Evolutionary conservation across 257 asterid genomes (phyloP).

Genomic region (Agastache rugosa): DNA sequence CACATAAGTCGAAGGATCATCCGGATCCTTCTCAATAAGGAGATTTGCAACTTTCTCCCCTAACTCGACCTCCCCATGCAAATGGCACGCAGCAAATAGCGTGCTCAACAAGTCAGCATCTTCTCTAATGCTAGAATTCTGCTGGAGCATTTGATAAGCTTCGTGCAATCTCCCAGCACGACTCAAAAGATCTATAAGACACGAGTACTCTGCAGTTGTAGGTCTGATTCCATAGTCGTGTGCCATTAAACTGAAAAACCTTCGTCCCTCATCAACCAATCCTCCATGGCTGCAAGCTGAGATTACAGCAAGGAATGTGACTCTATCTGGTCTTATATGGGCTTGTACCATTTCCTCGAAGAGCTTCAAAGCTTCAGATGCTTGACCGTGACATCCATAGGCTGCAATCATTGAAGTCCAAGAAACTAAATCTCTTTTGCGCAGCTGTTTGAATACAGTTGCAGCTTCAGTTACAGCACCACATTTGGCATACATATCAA

Average conservation of each 20-base stretch:
- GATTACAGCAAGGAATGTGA: constrained; percentile 76
- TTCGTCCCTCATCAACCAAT: constrained; percentile 65
- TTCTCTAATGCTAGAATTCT: constrained; percentile 42
- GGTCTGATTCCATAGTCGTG: constrained; percentile 54
- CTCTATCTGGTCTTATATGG: constrained; percentile 64
- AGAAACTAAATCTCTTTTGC: constrained; percentile 66
- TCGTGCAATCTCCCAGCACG: constrained; percentile 74
- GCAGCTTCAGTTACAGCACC: constrained; percentile 76
- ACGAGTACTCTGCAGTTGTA: constrained; percentile 70
- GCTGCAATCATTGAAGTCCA: constrained; percentile 90
- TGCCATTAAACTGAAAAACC: constrained; percentile 58
- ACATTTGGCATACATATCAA: constrained; percentile 88
- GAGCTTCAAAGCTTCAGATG: constrained; percentile 59
- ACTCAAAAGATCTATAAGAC: constrained; percentile 71
- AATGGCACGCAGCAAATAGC: constrained; percentile 63
- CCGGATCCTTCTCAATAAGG: constrained; percentile 55
- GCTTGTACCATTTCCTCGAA: constrained; percentile 62
- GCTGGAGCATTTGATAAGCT: constrained; percentile 65
- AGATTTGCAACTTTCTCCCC: constrained; percentile 64
- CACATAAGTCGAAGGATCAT: constrained; percentile 65
- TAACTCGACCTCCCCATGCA: constrained; percentile 58
- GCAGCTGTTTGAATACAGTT: constrained; percentile 53
- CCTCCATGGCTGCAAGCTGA: constrained; percentile 90
- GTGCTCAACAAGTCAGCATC: constrained; percentile 68
- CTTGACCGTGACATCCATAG: constrained; percentile 78